Evolutionary conservation across 306 rosid genomes (phyloP).

Genomic region (Mimosa pudica): DNA sequence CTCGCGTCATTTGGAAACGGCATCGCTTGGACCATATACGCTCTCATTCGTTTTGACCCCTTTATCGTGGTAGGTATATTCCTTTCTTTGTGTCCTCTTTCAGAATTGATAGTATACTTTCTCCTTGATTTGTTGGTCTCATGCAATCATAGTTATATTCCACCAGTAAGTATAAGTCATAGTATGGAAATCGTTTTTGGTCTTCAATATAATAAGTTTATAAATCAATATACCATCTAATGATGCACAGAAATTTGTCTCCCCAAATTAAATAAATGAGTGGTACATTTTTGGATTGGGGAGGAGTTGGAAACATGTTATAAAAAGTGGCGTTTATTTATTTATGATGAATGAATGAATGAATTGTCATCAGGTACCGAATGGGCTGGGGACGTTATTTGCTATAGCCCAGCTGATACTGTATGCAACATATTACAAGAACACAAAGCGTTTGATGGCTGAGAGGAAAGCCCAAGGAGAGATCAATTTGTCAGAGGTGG

Average conservation of each 20-base stretch:
- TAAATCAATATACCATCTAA: too few relatives aligned
- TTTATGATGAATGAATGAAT: conserved; percentile 15
- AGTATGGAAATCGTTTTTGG: too few relatives aligned
- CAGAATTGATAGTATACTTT: background rate
- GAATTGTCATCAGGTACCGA: conserved; percentile 58
- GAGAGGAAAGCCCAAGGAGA: conserved; percentile 45
- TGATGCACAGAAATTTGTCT: too few relatives aligned
- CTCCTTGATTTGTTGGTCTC: background rate
- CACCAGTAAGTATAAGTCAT: too few relatives aligned
- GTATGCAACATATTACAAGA: conserved; percentile 80
- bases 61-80: conserved; percentile 46
- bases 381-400: conserved; percentile 69
- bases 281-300: too few relatives aligned
- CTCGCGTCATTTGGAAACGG: conserved; percentile 74
- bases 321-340: background rate
- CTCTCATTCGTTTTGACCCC: conserved; percentile 74
- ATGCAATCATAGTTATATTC: too few relatives aligned
- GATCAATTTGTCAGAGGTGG: conserved; percentile 45
- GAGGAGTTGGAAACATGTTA: too few relatives aligned
- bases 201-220: too few relatives aligned
- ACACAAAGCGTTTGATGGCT: conserved; percentile 58
- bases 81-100: background rate
- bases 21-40: conserved; percentile 76
- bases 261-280: too few relatives aligned
- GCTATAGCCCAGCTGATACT: conserved; percentile 64